Evolutionary conservation across 2,329 filamentous ascomycete genomes (phyloP).

Genomic region (Tolypocladium inflatum): DNA sequence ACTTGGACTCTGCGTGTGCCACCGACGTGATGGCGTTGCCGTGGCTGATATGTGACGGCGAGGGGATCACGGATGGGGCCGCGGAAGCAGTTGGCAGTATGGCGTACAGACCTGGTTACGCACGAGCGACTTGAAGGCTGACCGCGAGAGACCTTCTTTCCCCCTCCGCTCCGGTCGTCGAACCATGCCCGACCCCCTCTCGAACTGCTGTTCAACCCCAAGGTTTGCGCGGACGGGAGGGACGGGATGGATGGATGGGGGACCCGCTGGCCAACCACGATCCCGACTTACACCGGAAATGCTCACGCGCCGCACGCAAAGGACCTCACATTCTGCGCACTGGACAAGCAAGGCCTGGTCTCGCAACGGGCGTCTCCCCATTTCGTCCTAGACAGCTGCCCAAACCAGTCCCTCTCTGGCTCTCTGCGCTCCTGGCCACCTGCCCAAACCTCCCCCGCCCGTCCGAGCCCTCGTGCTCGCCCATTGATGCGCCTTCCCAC

Average conservation of each 20-base stretch:
- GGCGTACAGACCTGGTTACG: not conserved
- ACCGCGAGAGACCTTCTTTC: not conserved
- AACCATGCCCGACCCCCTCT: not conserved
- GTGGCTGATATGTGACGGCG: not conserved
- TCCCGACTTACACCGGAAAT: constrained; percentile 9
- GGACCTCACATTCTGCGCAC: not conserved
- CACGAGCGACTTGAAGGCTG: not conserved
- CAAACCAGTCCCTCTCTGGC: not conserved
- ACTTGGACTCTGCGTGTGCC: not conserved
- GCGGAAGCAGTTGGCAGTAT: not conserved
- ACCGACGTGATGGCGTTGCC: not conserved
- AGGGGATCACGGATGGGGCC: not conserved
- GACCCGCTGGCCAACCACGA: constrained; percentile 5
- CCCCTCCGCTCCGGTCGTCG: not conserved
- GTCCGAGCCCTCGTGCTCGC: not conserved
- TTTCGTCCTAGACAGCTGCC: not conserved
- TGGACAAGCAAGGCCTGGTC: not conserved
- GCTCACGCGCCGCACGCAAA: not conserved
- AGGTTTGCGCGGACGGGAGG: not conserved
- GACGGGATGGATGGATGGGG: not conserved
- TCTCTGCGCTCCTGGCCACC: not conserved
- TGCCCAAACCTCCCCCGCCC: not conserved
- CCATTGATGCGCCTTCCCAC: not conserved
- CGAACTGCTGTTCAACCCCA: not conserved
- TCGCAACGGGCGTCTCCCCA: not conserved